Evolutionary conservation across 495 filamentous ascomycete species (phyloP), one percentile per base, ranked within the genome.

Genomic region (Hypoxylon perforatum): DNA sequence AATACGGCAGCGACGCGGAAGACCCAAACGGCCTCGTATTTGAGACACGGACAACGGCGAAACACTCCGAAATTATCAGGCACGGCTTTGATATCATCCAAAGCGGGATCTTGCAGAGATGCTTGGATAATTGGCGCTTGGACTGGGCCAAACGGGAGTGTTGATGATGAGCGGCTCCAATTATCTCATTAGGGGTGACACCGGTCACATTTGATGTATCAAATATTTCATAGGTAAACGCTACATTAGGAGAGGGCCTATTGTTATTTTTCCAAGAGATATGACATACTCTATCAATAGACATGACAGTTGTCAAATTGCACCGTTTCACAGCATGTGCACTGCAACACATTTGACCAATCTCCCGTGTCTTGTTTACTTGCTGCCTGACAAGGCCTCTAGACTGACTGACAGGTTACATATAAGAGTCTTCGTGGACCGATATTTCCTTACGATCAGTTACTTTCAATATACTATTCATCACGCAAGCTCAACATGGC

Each of bases 1-100:
- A 84, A 54, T 84, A 82, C 52, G 78, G 78, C 60, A 77, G 78
- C 33, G 75, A 79, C 23, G 42, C 30, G 19, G 57, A 63, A 0
- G 65, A 62, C 8, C 41, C 63, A 41, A 68, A 65, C 21, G 69
- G 65, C 9, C 67, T 75, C 25, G 58, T 38, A 8, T 75, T 71
- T 30, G 58, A 63, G 14, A 75, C 73, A 15, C 38, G 25, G 15
- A 63, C 41, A 19, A 75, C 74, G 0, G 67, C 50, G 19, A 58
- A 58, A 44, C 47, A 67, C 6, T 69, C 63, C 35, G 50, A 53
- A 4, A 64, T 62, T 8, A 54, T 76, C 4, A 51, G n/a, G 4
- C 38, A 56, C 14, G 67, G 72, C 12, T 65, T 53, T 23, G 61
- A 70, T 41, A 48, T 76, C 38, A 67, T 75, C 33, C 50, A 61